Percentiles rank a stretch among this genome's conserved stretches.
These are phyloP conservation scores for Aspergillus udagawae DNA, from an alignment of 2,329 filamentous ascomycete species.

Conservation along the genomic window DNA sequence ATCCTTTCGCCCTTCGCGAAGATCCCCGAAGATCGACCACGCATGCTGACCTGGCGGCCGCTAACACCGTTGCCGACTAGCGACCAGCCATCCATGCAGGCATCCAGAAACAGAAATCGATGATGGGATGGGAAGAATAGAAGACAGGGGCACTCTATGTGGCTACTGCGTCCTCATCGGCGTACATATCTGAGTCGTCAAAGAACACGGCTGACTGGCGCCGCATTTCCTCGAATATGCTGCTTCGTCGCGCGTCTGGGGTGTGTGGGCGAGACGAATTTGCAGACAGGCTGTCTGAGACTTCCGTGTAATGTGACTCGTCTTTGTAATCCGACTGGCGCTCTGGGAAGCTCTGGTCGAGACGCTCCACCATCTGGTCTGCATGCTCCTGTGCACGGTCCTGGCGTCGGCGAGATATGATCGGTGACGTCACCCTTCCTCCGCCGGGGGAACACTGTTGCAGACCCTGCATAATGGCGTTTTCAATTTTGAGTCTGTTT, in stretches of 20 bases:
- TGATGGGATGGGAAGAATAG: neutral
- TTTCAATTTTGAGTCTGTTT: constrained; percentile 82
- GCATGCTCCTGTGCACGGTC: constrained; percentile 11
- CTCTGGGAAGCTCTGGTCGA: constrained; percentile 28
- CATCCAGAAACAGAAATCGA: neutral
- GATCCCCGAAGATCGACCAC: neutral
- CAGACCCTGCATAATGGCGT: constrained; percentile 57
- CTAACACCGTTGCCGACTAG: neutral
- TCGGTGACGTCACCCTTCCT: constrained; percentile 22
- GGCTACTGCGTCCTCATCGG: constrained; percentile 19
- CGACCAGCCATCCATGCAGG: neutral
- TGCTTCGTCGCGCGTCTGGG: constrained; percentile 20
- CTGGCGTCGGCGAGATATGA: constrained; percentile 25
- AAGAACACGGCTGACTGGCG: constrained; percentile 47
- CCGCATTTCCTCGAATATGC: constrained; percentile 42
- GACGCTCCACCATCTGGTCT: constrained; percentile 19
- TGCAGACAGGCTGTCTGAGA: constrained; percentile 19
- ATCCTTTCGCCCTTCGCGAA: neutral
- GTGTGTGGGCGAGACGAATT: constrained; percentile 19
- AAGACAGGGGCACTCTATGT: neutral
- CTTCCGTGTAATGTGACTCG: constrained; percentile 20
- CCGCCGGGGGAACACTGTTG: constrained; percentile 27
- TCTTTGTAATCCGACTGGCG: constrained; percentile 18
- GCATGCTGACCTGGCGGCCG: neutral
- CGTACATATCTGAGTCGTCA: constrained; percentile 37